Evolutionary conservation across 2,329 filamentous ascomycete species (phyloP).

Genomic region (Colletotrichum filicis): DNA sequence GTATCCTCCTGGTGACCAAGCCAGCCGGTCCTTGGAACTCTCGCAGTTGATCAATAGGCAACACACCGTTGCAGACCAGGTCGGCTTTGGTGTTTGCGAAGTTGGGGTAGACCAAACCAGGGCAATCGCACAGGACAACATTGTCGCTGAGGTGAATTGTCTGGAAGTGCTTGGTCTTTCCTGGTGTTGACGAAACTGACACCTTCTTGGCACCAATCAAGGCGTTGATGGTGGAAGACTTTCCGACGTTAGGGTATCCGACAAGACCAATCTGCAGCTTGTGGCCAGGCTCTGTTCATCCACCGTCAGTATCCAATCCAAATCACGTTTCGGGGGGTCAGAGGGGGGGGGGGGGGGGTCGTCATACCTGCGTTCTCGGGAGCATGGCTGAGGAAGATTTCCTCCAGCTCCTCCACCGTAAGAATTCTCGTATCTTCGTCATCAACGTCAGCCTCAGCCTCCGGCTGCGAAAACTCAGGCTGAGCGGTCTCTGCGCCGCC

Average conservation of each 20-base stretch:
- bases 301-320: conserved; percentile 25
- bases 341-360: not conserved
- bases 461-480: conserved; percentile 45
- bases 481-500: conserved; percentile 46
- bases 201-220: conserved; percentile 99
- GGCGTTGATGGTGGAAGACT: conserved; percentile 99
- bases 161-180: conserved; percentile 99
- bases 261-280: conserved; percentile 94
- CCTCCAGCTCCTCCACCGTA: conserved; percentile 92
- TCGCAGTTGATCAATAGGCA: conserved; percentile 95
- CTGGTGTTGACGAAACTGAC: conserved; percentile 94
- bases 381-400: conserved; percentile 82
- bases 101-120: conserved; percentile 97
- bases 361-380: conserved; percentile 62
- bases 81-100: conserved; percentile 97
- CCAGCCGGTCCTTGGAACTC: conserved; percentile 90
- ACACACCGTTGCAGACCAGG: conserved; percentile 91
- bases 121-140: conserved; percentile 96
- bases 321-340: not conserved
- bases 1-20: conserved; percentile 86
- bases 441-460: conserved; percentile 50
- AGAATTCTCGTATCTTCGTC: conserved; percentile 81
- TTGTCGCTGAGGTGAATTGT: conserved; percentile 93
- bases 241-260: conserved; percentile 98
- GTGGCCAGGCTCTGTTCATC: conserved; percentile 53